Evolutionary conservation across 164 flowering plant species (phyloP).

Genomic region (Macadamia integrifolia): DNA sequence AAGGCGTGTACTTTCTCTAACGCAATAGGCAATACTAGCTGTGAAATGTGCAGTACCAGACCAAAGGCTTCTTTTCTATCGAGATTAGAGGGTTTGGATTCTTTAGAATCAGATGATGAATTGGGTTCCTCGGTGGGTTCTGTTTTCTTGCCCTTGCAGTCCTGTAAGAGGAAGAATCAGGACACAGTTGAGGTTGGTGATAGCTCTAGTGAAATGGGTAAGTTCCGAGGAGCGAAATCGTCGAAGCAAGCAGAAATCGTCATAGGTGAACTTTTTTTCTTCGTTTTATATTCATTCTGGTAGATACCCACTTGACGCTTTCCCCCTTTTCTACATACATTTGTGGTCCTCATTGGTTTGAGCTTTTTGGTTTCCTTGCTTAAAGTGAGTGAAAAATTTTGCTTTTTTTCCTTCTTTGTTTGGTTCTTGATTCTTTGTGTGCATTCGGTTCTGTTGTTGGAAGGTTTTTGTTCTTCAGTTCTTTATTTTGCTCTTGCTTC

Average conservation of each 20-base stretch:
- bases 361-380: not conserved
- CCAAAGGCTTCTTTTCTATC: conserved; percentile 32
- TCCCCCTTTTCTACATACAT: no score
- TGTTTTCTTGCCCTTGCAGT: conserved; percentile 58
- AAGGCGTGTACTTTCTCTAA: conserved; percentile 72
- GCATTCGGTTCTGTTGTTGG: not conserved
- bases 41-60: conserved; percentile 56
- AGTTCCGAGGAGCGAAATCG: conserved; percentile 7
- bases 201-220: conserved; percentile 14
- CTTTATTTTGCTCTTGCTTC: no score
- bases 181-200: conserved; percentile 17
- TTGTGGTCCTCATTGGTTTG: not conserved
- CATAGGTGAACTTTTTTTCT: conserved; percentile 11
- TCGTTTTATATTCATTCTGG: not conserved
- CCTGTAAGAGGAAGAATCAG: conserved; percentile 40
- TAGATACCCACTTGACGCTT: not conserved
- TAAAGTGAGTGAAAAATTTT: no score
- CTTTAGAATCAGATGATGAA: conserved; percentile 14
- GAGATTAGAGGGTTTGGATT: conserved; percentile 35
- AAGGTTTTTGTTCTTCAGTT: no score
- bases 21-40: conserved; percentile 29
- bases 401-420: no score
- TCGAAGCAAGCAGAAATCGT: conserved; percentile 7
- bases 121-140: conserved; percentile 52
- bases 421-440: not conserved